Conservation (phyloP, 1,284 basidiomycete genomes). For the Tremellales sp. region DNA sequence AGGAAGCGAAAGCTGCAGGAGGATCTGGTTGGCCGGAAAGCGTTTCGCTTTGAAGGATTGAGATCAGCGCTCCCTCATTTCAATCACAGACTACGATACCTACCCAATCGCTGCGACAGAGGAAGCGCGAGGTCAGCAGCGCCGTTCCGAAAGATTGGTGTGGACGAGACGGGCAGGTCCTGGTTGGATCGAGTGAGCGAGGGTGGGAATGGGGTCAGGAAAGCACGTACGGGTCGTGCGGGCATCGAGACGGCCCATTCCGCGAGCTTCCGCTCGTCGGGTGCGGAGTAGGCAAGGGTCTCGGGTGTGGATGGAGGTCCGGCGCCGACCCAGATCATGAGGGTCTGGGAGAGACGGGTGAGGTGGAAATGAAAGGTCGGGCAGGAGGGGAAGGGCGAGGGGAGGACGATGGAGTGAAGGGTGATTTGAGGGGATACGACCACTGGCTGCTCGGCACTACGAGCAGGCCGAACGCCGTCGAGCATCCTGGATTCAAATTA, state of each 20-base stretch:
- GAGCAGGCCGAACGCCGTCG: no score
- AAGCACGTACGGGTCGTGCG: conserved; percentile 48
- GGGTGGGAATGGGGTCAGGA: not conserved
- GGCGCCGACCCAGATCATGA: conserved; percentile 75
- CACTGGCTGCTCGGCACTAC: no score
- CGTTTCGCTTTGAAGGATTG: conserved; percentile 25
- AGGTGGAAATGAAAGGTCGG: conserved; percentile 66
- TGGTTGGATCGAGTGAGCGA: conserved; percentile 29
- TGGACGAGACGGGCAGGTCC: conserved; percentile 56
- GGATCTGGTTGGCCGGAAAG: conserved; percentile 42
- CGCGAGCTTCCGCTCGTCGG: conserved; percentile 56
- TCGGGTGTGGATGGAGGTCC: conserved; percentile 44
- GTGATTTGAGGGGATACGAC: conserved; percentile 26
- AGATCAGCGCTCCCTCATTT: not conserved
- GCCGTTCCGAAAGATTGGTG: conserved; percentile 63
- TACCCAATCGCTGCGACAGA: conserved; percentile 76
- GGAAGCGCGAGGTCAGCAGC: conserved; percentile 62
- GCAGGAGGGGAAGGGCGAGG: conserved; percentile 33
- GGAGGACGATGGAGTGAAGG: conserved; percentile 30
- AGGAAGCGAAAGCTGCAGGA: conserved; percentile 42
- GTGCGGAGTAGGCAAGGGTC: conserved; percentile 41
- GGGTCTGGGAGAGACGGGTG: conserved; percentile 65
- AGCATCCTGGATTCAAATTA: no score
- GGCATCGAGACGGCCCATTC: conserved; percentile 88
- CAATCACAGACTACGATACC: conserved; percentile 29